Conservation (phyloP, 2,329 filamentous ascomycete genomes). For the Neophaeococcomyces aloes region DNA sequence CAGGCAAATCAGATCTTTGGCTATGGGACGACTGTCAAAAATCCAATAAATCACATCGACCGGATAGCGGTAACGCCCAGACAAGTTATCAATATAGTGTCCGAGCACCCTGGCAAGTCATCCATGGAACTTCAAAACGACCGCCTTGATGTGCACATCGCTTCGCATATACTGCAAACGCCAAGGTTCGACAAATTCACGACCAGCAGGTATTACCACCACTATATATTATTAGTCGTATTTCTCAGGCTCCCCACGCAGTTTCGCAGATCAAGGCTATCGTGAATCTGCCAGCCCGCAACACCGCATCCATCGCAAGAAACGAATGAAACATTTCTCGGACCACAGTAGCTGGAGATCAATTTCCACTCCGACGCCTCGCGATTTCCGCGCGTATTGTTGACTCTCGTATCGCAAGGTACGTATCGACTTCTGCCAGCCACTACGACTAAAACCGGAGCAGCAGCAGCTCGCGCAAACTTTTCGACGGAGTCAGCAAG, state of each 20-base stretch:
- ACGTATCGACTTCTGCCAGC: slow-evolving; percentile 50
- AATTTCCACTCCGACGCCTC: slow-evolving; percentile 37
- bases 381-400: slow-evolving; percentile 41
- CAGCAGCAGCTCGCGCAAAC: slow-evolving; percentile 43
- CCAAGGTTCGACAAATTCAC: too few species aligned
- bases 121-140: background rate
- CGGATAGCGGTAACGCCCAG: background rate
- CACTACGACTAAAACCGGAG: slow-evolving; percentile 43
- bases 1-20: slow-evolving; percentile 14
- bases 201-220: too few species aligned
- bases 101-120: slow-evolving; percentile 6
- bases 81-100: slow-evolving; percentile 1
- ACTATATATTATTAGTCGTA: too few species aligned
- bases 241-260: too few species aligned
- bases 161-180: too few species aligned
- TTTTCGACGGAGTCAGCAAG: slow-evolving; percentile 38
- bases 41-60: background rate
- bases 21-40: slow-evolving; percentile 13
- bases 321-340: slow-evolving; percentile 50
- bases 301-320: slow-evolving; percentile 46
- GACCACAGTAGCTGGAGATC: slow-evolving; percentile 43
- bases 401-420: slow-evolving; percentile 45
- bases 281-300: slow-evolving; percentile 42
- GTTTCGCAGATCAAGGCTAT: slow-evolving; percentile 38
- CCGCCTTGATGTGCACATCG: too few species aligned